phyloP scores from a whole-genome alignment of 768 basidiomycete species.

The Boletus rubescentipes region DNA sequence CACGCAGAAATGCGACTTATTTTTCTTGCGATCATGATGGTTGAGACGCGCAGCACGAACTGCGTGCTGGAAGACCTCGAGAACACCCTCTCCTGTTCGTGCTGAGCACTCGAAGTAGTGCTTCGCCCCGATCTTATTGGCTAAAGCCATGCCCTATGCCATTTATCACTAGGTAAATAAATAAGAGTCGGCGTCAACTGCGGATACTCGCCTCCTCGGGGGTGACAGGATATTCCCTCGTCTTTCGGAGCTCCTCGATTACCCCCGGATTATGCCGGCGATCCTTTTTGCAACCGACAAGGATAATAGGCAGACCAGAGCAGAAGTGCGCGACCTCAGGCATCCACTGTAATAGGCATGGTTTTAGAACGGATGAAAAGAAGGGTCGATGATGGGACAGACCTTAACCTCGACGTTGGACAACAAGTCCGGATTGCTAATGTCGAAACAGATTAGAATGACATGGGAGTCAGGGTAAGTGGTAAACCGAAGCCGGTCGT shows the following conservation, averaged over 20 bases:
- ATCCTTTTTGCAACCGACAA: slow-evolving; percentile 99
- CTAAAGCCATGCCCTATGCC: slow-evolving; percentile 89
- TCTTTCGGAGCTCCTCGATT: slow-evolving; percentile 92
- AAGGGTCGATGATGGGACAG: slow-evolving; percentile 26
- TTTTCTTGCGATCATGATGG: slow-evolving; percentile 51
- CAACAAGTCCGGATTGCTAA: slow-evolving; percentile 96
- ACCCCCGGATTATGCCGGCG: slow-evolving; percentile 90
- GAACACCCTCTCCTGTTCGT: slow-evolving; percentile 93
- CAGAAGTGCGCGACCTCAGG: slow-evolving; percentile 99
- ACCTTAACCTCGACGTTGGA: slow-evolving; percentile 99
- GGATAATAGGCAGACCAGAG: slow-evolving; percentile 89
- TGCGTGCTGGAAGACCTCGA: slow-evolving; percentile 98
- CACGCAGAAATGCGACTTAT: slow-evolving; percentile 47
- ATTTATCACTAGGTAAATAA: not conserved
- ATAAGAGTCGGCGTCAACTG: not conserved
- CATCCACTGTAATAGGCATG: slow-evolving; percentile 76
- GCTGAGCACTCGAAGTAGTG: slow-evolving; percentile 98
- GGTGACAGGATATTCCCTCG: slow-evolving; percentile 91
- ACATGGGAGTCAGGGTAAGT: slow-evolving; percentile 99
- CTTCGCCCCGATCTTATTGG: slow-evolving; percentile 95
- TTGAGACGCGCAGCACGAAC: slow-evolving; percentile 86
- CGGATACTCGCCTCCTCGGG: slow-evolving; percentile 73
- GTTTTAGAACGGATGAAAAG: slow-evolving; percentile 7
- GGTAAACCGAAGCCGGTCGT: slow-evolving; percentile 95
- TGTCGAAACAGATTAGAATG: slow-evolving; percentile 98